phyloP scores from a whole-genome alignment of 495 filamentous ascomycete genomes.

The Staphylotrichum tortipilum region DNA sequence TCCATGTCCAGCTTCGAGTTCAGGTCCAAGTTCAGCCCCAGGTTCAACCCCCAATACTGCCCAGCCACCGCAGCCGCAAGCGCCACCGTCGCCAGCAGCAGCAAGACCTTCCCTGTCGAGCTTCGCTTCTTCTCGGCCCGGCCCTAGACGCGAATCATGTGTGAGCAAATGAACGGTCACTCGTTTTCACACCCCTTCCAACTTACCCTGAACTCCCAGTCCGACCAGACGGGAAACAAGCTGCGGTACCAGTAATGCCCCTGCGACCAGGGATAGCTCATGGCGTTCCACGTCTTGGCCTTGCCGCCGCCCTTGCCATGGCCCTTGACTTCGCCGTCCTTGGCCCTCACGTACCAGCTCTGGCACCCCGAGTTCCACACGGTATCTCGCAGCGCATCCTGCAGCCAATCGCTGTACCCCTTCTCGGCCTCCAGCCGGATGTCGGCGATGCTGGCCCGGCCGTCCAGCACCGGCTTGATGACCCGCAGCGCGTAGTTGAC shows the following conservation, averaged over 20 bases:
- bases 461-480: slow-evolving; percentile 28
- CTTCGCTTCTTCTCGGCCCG: no score
- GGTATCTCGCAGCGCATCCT: slow-evolving; percentile 18
- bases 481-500: slow-evolving; percentile 29
- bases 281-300: slow-evolving; percentile 12
- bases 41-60: no score
- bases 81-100: no score
- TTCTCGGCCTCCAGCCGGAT: slow-evolving; percentile 29
- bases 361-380: slow-evolving; percentile 26
- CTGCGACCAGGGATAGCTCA: slow-evolving; percentile 14
- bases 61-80: no score
- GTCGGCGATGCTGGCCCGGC: slow-evolving; percentile 23
- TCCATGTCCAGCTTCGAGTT: no score
- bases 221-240: slow-evolving; percentile 4
- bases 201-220: slow-evolving; percentile 12
- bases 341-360: slow-evolving; percentile 39
- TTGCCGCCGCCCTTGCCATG: slow-evolving; percentile 6
- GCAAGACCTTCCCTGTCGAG: no score
- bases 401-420: slow-evolving; percentile 15
- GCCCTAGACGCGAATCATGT: no score
- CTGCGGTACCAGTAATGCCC: slow-evolving; percentile 9
- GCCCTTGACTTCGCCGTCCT: no score
- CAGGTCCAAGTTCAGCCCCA: no score
- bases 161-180: no score
- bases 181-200: no score